phyloP scores from a whole-genome alignment of 768 basidiomycete species.

The Russula olivacea region DNA sequence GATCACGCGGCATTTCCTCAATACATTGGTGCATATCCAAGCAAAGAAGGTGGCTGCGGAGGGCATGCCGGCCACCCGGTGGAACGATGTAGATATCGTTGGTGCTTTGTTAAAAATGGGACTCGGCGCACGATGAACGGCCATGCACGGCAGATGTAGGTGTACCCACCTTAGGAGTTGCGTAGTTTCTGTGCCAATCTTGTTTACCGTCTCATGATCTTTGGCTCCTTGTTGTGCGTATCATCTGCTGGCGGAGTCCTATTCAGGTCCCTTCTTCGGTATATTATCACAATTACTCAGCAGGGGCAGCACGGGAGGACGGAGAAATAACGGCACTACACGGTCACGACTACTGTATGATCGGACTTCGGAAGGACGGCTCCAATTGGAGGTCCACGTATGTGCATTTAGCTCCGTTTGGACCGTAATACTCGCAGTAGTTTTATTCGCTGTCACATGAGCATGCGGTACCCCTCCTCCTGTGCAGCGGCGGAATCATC shows the following conservation, averaged over 20 bases:
- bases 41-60: slow-evolving; percentile 55
- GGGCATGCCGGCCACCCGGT: slow-evolving; percentile 44
- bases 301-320: not conserved
- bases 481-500: no score
- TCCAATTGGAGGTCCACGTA: not conserved
- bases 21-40: slow-evolving; percentile 80
- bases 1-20: slow-evolving; percentile 90
- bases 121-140: slow-evolving; percentile 16
- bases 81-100: slow-evolving; percentile 84
- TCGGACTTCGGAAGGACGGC: not conserved
- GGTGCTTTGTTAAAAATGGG: slow-evolving; percentile 91
- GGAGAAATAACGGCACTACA: not conserved
- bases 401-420: no score
- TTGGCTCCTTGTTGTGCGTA: not conserved
- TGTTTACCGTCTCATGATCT: slow-evolving; percentile 17
- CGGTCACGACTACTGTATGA: not conserved
- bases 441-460: not conserved
- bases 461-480: not conserved
- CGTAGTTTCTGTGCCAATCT: slow-evolving; percentile 16
- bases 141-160: not conserved
- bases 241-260: slow-evolving; percentile 1
- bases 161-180: slow-evolving; percentile 7
- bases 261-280: not conserved
- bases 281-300: not conserved
- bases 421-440: no score